phyloP scores from a whole-genome alignment of 768 basidiomycete species.

The Thelephora ganbajun region DNA sequence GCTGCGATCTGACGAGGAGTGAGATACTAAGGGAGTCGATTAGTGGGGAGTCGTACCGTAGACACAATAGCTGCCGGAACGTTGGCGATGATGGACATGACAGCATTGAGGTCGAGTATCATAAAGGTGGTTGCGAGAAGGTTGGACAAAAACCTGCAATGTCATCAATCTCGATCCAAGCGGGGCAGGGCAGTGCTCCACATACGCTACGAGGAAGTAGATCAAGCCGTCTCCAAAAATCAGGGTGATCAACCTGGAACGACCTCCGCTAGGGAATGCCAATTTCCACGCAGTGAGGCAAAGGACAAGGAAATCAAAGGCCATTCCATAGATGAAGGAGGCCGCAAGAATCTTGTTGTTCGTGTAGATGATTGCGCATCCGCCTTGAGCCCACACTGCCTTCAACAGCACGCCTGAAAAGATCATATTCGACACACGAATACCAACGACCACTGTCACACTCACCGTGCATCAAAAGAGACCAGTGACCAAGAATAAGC shows the following conservation, averaged over 20 bases:
- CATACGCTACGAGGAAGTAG: conserved; percentile 61
- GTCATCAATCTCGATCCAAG: not conserved
- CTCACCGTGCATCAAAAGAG: conserved; percentile 50
- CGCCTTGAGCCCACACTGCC: conserved; percentile 35
- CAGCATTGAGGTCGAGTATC: conserved; percentile 53
- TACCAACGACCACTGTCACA: too few relatives aligned
- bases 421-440: not conserved
- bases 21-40: not conserved
- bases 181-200: conserved; percentile 1
- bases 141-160: conserved; percentile 48
- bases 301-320: conserved; percentile 52
- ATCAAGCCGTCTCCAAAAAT: conserved; percentile 64
- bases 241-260: conserved; percentile 42
- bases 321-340: conserved; percentile 65
- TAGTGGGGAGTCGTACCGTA: conserved; percentile 29
- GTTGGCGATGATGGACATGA: conserved; percentile 63
- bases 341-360: conserved; percentile 45
- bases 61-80: conserved; percentile 60
- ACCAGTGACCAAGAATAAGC: conserved; percentile 60
- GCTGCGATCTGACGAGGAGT: conserved; percentile 39
- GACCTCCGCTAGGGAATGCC: conserved; percentile 28
- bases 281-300: conserved; percentile 51
- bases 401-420: conserved; percentile 40
- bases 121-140: conserved; percentile 49
- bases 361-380: conserved; percentile 47